A percentile compares a stretch with the other conserved stretches of the same genome.
phyloP scores from a whole-genome alignment of 345 rosid genomes.

The Firmiana major region DNA sequence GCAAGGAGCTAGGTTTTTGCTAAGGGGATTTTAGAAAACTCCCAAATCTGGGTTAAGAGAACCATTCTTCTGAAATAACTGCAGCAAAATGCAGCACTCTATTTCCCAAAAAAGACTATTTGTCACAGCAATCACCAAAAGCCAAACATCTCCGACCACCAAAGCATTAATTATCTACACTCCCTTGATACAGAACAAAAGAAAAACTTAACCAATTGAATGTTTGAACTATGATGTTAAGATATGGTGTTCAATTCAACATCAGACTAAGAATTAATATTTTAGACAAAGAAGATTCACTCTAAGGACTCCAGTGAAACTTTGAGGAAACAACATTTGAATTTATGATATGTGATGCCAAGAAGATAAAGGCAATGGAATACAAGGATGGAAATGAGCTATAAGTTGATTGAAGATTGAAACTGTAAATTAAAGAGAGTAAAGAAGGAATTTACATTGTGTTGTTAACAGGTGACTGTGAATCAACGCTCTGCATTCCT shows the following conservation, averaged over 20 bases:
- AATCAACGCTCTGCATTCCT: conserved; percentile 46
- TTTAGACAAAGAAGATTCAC: background rate
- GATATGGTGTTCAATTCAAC: background rate
- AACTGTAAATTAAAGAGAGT: background rate
- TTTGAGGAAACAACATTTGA: background rate
- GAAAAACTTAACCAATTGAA: background rate
- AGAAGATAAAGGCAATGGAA: no score
- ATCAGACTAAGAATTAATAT: background rate
- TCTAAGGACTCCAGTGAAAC: background rate
- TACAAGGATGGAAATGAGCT: background rate
- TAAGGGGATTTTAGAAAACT: background rate
- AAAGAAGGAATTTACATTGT: conserved; percentile 26
- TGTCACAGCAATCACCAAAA: background rate
- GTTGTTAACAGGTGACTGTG: conserved; percentile 24
- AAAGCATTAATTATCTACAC: background rate
- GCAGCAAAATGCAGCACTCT: background rate
- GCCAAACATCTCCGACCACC: background rate
- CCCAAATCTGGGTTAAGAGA: background rate
- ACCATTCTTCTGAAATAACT: background rate
- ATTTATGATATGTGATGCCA: background rate
- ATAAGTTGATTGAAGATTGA: no score
- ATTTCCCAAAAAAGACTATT: background rate
- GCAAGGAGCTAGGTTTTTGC: background rate
- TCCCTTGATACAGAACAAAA: background rate
- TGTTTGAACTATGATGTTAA: background rate